Evolutionary conservation across 192 early-diverging fungal species (phyloP).

Genomic region (Backusella tarrabulga): DNA sequence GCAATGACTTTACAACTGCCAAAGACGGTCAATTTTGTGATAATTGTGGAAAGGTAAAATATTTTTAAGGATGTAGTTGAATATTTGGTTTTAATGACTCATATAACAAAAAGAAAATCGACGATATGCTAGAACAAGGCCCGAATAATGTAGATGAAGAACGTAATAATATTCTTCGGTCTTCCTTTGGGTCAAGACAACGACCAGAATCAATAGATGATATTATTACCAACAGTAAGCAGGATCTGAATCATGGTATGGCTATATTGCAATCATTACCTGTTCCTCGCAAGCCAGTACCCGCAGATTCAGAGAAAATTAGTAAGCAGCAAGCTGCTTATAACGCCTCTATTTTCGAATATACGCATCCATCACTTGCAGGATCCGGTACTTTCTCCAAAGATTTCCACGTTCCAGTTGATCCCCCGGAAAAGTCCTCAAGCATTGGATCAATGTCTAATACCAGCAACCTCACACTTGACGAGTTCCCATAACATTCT

Average conservation of each 20-base stretch:
- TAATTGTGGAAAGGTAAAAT: conserved; percentile 19
- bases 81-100: neutral
- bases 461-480: neutral
- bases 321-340: neutral
- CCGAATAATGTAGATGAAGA: neutral
- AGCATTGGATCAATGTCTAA: neutral
- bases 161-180: neutral
- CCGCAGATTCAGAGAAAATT: neutral
- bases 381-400: neutral
- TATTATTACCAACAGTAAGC: neutral
- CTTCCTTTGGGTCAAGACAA: neutral
- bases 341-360: neutral
- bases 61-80: neutral
- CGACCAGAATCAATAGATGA: neutral
- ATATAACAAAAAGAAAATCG: neutral
- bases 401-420: neutral
- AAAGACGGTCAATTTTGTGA: conserved; percentile 17
- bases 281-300: neutral
- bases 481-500: neutral
- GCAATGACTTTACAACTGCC: conserved; percentile 2
- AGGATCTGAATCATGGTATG: neutral
- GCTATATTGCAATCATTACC: neutral
- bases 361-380: neutral
- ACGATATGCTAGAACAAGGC: neutral
- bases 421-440: neutral